Base-by-base conservation (phyloP, 805 yeast species). In the Candida maris region DNA sequence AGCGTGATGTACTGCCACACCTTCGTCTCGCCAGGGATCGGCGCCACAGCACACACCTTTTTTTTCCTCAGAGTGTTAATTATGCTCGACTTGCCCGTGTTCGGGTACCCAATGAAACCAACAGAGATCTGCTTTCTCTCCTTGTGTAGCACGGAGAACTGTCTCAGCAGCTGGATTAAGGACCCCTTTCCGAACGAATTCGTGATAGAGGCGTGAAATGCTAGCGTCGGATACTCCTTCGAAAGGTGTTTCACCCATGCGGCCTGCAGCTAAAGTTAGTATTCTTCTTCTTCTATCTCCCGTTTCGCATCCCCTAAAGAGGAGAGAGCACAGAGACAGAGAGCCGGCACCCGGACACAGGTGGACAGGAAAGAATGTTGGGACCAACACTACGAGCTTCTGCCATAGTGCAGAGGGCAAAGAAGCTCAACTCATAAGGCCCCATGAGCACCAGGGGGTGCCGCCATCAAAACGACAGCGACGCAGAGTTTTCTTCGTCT, bases 141-240 rank as follows among this genome's bases (percentile, higher is more conserved):
- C 37, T 83, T 72, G 59, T 91, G 97, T 46, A 91, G 69, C 23
- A 86, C 74, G 4, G 96, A 84, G 54, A 89, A 93, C 67, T 91
- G 98, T 62, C 98, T 80, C 51, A 91, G 68, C 41, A 91, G 71
- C 65, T 93, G 97, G 57, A 91, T 91, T 55, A 91, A 71, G 19
- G 96, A 85, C 51, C 98, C 98, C 61, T 91, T 91, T 68, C 98
- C 98, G 59, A 91, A 91, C 1, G 98, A 89, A 63, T 91, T 91
- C 46, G 94, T 91, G 52, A 91, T 91, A 2, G 97, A 88, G 1
- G 98, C 97, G 62, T 91, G 98, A 71, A 93, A 91, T 42, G 98
- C 98, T 51, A 91, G 70, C 2, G 98, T 93, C 33, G 98, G 98
- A 59, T 77, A 86, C 37, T 79, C 84, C 54, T 85, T 89, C 4